Percentiles rank a stretch among this genome's conserved stretches.
Evolutionary conservation across 305 asterid genomes (phyloP).

Genomic region (Salvia sclarea): DNA sequence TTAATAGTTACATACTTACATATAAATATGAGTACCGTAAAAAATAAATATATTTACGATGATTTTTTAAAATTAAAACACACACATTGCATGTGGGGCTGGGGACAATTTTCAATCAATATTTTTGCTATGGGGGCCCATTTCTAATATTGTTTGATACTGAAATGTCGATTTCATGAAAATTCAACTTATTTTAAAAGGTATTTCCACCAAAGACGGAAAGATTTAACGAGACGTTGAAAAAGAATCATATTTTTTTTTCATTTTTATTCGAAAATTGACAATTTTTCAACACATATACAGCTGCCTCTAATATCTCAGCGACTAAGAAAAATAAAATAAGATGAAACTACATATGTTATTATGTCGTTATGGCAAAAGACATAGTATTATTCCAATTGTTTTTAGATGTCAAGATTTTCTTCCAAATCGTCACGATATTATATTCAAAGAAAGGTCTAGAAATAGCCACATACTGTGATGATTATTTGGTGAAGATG

Average conservation of each 20-base stretch:
- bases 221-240: neutral
- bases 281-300: neutral
- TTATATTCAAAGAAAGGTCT: neutral
- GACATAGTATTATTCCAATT: neutral
- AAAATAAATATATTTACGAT: too few relatives aligned
- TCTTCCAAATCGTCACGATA: neutral
- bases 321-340: neutral
- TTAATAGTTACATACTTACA: too few relatives aligned
- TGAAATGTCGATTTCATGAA: slow-evolving; percentile 3
- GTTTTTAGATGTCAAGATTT: neutral
- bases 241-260: neutral
- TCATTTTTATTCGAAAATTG: neutral
- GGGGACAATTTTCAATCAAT: neutral
- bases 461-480: neutral
- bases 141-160: neutral
- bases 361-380: neutral
- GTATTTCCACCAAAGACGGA: neutral
- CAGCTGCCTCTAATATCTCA: neutral
- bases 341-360: neutral
- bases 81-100: too few relatives aligned
- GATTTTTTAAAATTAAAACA: too few relatives aligned
- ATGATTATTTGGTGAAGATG: neutral
- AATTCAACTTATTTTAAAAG: neutral
- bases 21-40: too few relatives aligned
- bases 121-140: neutral